These are phyloP conservation scores for Coniella vitis DNA, from an alignment of 2,329 filamentous ascomycete species.

Conservation along the genomic window DNA sequence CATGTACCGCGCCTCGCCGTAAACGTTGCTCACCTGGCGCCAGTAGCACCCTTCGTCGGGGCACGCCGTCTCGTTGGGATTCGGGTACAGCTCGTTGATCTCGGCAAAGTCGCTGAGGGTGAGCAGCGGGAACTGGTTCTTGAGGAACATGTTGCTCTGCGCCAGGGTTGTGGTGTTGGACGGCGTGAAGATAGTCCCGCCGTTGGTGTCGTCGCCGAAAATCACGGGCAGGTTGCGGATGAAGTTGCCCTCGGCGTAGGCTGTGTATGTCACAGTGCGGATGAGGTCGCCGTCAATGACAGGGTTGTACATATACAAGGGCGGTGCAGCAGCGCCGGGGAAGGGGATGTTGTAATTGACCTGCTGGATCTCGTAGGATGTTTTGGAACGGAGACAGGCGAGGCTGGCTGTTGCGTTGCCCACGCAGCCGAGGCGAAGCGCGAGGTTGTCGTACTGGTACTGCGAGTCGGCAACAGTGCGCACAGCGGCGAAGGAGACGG, in stretches of 20 bases:
- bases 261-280: slow-evolving; percentile 40
- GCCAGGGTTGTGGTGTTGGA: slow-evolving; percentile 36
- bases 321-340: slow-evolving; percentile 27
- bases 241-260: slow-evolving; percentile 27
- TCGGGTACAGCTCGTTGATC: slow-evolving; percentile 52
- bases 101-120: slow-evolving; percentile 39
- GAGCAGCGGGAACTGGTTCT: slow-evolving; percentile 51
- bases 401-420: slow-evolving; percentile 33
- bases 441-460: slow-evolving; percentile 46
- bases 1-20: slow-evolving; percentile 59
- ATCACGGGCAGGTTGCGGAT: slow-evolving; percentile 10
- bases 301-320: slow-evolving; percentile 48
- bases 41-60: slow-evolving; percentile 47
- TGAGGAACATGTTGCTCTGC: slow-evolving; percentile 48
- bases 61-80: slow-evolving; percentile 36
- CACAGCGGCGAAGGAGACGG: slow-evolving; percentile 44
- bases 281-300: slow-evolving; percentile 49
- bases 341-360: slow-evolving; percentile 35
- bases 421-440: slow-evolving; percentile 35
- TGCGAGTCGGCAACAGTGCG: slow-evolving; percentile 39
- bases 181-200: slow-evolving; percentile 57
- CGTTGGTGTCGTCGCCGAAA: slow-evolving; percentile 52
- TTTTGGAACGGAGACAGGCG: slow-evolving; percentile 38
- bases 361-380: slow-evolving; percentile 34
- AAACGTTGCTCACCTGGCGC: slow-evolving; percentile 50